Evolutionary conservation across 495 filamentous ascomycete genomes (phyloP).

Genomic region (Lepidopterella palustris): DNA sequence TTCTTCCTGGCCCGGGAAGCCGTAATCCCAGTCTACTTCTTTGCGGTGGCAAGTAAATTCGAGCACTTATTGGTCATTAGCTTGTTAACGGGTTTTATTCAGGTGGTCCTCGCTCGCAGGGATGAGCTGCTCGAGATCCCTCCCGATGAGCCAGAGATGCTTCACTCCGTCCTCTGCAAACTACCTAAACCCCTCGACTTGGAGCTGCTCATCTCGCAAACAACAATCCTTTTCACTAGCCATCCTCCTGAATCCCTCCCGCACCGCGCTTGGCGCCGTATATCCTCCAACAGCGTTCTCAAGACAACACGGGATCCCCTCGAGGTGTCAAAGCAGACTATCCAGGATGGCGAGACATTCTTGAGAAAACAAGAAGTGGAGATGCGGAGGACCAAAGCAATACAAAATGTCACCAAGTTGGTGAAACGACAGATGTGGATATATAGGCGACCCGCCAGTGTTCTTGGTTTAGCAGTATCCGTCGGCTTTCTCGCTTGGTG

Average conservation of each 20-base stretch:
- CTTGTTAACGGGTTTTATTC: too few species aligned
- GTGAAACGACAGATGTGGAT: conserved; percentile 9
- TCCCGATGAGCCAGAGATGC: conserved; percentile 84
- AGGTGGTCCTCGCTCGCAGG: conserved; percentile 72
- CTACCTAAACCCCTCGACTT: conserved; percentile 79
- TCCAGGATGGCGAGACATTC: conserved; percentile 54
- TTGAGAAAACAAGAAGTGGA: conserved; percentile 66
- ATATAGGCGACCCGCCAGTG: conserved; percentile 17
- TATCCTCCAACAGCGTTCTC: conserved; percentile 71
- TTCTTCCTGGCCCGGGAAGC: conserved; percentile 79
- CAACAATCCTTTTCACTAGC: conserved; percentile 53
- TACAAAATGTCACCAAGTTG: not conserved
- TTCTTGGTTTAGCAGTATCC: conserved; percentile 14
- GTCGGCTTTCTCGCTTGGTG: conserved; percentile 23
- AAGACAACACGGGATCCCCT: conserved; percentile 62
- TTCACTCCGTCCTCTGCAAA: conserved; percentile 82
- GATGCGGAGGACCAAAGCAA: conserved; percentile 43
- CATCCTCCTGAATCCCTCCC: conserved; percentile 70
- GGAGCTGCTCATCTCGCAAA: conserved; percentile 62
- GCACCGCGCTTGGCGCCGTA: conserved; percentile 55
- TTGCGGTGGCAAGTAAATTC: conserved; percentile 51
- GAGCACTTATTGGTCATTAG: too few species aligned
- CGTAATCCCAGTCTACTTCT: conserved; percentile 81
- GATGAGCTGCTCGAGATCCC: conserved; percentile 77
- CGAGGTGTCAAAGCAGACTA: conserved; percentile 40